Evolutionary conservation across 176 grass and related monocot genomes (phyloP).

Genomic region (Carex parvula): DNA sequence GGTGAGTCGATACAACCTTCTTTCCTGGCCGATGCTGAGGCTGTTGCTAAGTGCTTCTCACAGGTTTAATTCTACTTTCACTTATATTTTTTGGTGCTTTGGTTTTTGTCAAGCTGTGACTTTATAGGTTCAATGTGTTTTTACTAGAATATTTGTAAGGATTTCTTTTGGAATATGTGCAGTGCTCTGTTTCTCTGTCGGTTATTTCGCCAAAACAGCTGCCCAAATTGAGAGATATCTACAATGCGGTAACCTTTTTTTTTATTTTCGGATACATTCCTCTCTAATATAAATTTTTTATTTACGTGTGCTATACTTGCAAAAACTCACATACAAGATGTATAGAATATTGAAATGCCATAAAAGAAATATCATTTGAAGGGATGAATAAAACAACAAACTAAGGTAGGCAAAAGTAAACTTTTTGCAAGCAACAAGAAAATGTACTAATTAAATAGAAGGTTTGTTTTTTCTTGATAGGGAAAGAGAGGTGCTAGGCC

Average conservation of each 20-base stretch:
- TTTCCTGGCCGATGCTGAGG: constrained; percentile 72
- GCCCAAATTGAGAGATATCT: constrained; percentile 81
- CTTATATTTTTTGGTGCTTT: constrained; percentile 30
- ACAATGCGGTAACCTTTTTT: constrained; percentile 65
- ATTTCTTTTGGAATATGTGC: constrained; percentile 40
- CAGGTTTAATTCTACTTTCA: constrained; percentile 45
- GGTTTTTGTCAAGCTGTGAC: background rate
- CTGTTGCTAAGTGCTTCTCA: constrained; percentile 71
- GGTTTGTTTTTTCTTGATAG: constrained; percentile 37
- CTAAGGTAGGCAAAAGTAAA: constrained; percentile 12
- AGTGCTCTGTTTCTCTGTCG: constrained; percentile 72
- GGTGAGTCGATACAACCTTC: constrained; percentile 45
- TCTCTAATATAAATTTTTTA: background rate
- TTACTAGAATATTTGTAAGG: background rate
- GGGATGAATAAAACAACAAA: constrained; percentile 4
- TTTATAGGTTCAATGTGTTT: background rate
- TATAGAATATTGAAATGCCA: background rate
- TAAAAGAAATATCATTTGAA: background rate
- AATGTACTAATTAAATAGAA: background rate
- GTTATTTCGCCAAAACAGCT: constrained; percentile 92
- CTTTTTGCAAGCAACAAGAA: background rate
- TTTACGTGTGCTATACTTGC: background rate
- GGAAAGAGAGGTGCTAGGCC: constrained; percentile 72
- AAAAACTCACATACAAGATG: background rate
- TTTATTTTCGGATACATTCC: background rate